phyloP scores from a whole-genome alignment of 2,329 filamentous ascomycete genomes.

The Xylaria sp. region DNA sequence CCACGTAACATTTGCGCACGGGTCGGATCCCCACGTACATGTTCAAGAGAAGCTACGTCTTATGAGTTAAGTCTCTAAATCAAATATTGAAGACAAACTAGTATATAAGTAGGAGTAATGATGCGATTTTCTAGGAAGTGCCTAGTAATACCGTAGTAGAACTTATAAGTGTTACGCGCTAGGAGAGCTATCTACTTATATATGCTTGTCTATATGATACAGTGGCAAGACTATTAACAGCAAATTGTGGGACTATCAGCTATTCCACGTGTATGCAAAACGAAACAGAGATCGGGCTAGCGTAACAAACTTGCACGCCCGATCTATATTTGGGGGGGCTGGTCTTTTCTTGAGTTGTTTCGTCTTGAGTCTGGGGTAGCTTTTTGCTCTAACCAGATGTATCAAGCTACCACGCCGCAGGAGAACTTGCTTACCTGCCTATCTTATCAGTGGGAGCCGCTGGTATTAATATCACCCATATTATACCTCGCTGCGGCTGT shows the following conservation, averaged over 20 bases:
- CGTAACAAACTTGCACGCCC: not conserved
- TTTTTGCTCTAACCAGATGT: not conserved
- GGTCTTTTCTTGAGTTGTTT: not conserved
- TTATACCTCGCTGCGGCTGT: slow-evolving; percentile 7
- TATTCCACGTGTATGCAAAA: not conserved
- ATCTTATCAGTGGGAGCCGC: slow-evolving; percentile 17
- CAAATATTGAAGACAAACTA: too few species aligned
- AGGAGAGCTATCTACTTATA: not conserved
- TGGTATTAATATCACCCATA: slow-evolving; percentile 17
- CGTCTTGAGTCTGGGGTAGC: not conserved
- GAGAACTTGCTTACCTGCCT: not conserved
- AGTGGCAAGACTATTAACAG: not conserved
- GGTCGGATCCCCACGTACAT: not conserved
- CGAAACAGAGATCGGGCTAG: not conserved
- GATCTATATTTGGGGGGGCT: not conserved
- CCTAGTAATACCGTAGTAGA: not conserved
- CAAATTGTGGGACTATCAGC: not conserved
- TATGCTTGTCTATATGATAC: not conserved
- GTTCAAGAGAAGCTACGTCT: too few species aligned
- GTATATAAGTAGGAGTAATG: not conserved
- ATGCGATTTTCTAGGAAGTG: not conserved
- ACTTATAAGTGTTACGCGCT: not conserved
- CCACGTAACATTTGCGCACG: not conserved
- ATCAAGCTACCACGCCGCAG: not conserved
- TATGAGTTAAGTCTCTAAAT: too few species aligned